Base-by-base conservation (phyloP, 1,139 yeast species). In the Geotrichum candidum region DNA sequence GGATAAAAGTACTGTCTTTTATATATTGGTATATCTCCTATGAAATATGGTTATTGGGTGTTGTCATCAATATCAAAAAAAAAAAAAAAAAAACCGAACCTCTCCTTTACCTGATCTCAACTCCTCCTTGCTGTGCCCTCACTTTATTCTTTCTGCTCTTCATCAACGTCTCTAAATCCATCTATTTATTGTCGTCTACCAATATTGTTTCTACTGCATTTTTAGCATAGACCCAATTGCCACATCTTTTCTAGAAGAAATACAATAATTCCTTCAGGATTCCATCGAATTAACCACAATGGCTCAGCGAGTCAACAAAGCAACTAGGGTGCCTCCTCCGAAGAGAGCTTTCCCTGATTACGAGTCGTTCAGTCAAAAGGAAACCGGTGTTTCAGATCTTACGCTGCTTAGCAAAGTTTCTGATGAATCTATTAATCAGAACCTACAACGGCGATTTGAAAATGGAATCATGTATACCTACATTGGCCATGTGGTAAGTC, bases 321-420 rank as follows among this genome's bases (percentile, higher is more conserved):
- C 74, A 59, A 77, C 77, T 23, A 83, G 82, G 71, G 82, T 79
- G 45, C 73, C 72, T 27, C 73, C 73, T 25, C 73, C 88, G 2
- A 82, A 82, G 65, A 80, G 85, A 65, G 72, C 66, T 15, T 76
- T 77, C 61, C 89, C 92, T 69, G 87, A 90, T 72, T 92, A 92
- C 72, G 92, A 92, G 77, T 98, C 98, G 23, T 88, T 90, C 58
- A 94, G 91, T 72, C 98, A 95, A 71, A 90, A 91, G 75, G 98
- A 94, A 74, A 98, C 94, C 23, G 99, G 99, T 58, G 98, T 95
- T 4, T 87, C 96, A 55, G 99, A 95, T 76, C 80, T 95, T 72
- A 95, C 99, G 0, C 79, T 95, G 64, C 79, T 95, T 65, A 87
- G 96, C 41, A 88, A 87, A 67, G 94, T 94, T 69, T 82, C 94